phyloP scores from a whole-genome alignment of 805 yeast genomes.

The Maudiozyma turicensis region DNA sequence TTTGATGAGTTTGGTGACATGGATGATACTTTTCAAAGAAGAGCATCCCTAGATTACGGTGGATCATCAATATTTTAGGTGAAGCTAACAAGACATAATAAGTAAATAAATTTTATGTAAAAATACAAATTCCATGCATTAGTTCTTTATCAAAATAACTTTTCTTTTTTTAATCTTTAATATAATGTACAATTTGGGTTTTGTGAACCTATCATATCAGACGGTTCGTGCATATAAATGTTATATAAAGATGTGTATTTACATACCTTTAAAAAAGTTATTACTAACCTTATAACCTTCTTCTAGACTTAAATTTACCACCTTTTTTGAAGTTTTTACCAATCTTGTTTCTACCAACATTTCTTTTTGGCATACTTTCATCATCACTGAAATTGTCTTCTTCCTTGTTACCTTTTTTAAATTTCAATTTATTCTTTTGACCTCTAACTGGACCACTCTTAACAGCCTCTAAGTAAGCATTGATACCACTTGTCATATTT shows the following conservation, averaged over 20 bases:
- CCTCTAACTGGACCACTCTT: constrained; percentile 91
- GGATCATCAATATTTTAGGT: constrained; percentile 2
- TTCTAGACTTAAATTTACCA: constrained; percentile 22
- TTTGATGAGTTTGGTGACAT: constrained; percentile 26
- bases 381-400: constrained; percentile 47
- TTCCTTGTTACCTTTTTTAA: constrained; percentile 51
- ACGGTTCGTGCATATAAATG: no score
- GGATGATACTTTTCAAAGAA: constrained; percentile 27
- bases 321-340: constrained; percentile 18
- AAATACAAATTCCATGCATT: neutral
- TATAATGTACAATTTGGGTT: no score
- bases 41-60: constrained; percentile 24
- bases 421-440: constrained; percentile 83
- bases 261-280: no score
- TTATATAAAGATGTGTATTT: no score
- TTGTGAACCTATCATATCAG: no score
- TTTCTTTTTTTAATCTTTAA: no score
- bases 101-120: neutral
- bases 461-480: constrained; percentile 91
- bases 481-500: constrained; percentile 51
- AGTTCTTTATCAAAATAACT: no score
- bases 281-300: constrained; percentile 10
- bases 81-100: neutral
- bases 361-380: constrained; percentile 29
- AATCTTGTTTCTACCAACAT: constrained; percentile 16